Base-by-base conservation (phyloP, 2,329 filamentous ascomycete genomes). In the Rhynchosporium agropyri region DNA sequence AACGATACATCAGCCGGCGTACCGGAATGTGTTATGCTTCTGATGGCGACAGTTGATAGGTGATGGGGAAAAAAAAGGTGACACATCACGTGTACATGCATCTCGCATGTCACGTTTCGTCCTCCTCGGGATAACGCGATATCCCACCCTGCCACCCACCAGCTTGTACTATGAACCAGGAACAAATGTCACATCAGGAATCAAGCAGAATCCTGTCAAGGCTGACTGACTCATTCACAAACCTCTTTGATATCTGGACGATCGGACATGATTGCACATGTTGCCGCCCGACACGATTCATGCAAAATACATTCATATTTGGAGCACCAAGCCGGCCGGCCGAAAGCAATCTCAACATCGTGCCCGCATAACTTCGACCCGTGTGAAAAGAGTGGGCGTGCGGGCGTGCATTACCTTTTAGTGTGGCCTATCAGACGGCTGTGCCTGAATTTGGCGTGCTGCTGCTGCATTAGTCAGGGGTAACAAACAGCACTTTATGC, bases 381-480 rank as follows among this genome's bases (percentile, higher is more conserved):
- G 9, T 10, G 6, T 36, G 33, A 36, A 20, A 57, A 29, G 46
- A 50, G 29, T 45, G 49, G 49, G 15, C 20, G 29, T 54, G 49
- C 49, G 55, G 48, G 38, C 59, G 56, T 55, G 48, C 58, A 61
- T 56, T 56, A 61, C 49, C 50, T 26, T 55, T 33, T 15, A 46
- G 51, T 29, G 5, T 36, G 46, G n/a, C 62, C 58, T 64, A 66
- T 66, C 6, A 60, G 26, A 63, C 46, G 15, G 56, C 62, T n/a
- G 65, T 67, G 51, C 64, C 65, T 67, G 62, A 40, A 55, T 61
- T 55, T 63, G 54, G 58, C 28, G 20, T 49, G 10, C 46, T 26
- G 10, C 46, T 26, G 49, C 20, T 20, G 20, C 20, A 20, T 15
- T 67, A 61, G 61, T 65, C 63, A 68, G 63, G 65, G 63, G 61